phyloP scores from a whole-genome alignment of 23 red algal species.

The Gracilaria gracilis region DNA sequence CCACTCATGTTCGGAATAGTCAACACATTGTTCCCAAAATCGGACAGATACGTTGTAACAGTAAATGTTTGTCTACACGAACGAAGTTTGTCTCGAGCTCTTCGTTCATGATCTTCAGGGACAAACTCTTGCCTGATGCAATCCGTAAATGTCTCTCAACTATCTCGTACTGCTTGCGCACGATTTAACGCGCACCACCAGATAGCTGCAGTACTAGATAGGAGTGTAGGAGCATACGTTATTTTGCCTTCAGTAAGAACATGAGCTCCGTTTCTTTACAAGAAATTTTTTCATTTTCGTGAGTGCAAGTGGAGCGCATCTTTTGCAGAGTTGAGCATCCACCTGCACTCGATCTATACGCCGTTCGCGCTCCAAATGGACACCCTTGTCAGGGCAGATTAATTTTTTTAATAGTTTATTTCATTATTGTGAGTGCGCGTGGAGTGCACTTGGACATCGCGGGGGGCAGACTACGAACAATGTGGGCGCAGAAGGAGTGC shows the following conservation, averaged over 20 bases:
- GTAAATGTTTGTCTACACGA: neutral
- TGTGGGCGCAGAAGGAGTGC: too few species aligned
- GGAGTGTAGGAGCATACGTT: neutral
- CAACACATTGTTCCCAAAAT: constrained; percentile 23
- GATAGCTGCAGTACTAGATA: neutral
- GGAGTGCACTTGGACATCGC: too few species aligned
- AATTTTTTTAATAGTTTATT: too few species aligned
- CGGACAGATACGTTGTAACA: constrained; percentile 3
- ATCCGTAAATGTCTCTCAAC: neutral
- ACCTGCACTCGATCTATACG: too few species aligned
- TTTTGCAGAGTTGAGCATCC: too few species aligned
- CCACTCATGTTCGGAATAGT: constrained; percentile 15
- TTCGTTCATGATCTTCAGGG: constrained; percentile 8
- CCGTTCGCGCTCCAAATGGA: too few species aligned
- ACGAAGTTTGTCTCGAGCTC: neutral
- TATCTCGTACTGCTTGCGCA: too few species aligned
- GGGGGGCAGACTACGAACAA: too few species aligned
- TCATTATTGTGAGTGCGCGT: too few species aligned
- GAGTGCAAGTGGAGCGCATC: too few species aligned
- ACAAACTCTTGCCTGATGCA: neutral
- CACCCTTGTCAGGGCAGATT: too few species aligned
- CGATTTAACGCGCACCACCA: neutral
- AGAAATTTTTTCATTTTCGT: too few species aligned
- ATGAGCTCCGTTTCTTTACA: neutral
- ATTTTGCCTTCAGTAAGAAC: neutral